phyloP scores from a whole-genome alignment of 2,329 filamentous ascomycete genomes.

The Chlorencoelia australis region DNA sequence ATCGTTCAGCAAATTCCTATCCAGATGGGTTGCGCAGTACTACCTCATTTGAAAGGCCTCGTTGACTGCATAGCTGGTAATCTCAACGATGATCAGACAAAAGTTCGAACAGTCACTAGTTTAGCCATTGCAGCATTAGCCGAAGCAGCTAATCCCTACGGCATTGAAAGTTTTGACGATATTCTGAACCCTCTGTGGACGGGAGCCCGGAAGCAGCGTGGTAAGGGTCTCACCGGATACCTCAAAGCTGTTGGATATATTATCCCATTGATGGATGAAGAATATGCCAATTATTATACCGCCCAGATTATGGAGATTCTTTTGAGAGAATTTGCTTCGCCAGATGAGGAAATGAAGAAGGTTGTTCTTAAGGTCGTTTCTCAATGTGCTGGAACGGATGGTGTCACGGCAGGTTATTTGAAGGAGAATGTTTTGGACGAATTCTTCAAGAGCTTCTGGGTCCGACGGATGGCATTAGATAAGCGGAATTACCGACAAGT shows the following conservation, averaged over 20 bases:
- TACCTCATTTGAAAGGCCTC: constrained; percentile 89
- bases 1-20: constrained; percentile 99
- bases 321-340: constrained; percentile 88
- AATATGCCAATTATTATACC: constrained; percentile 98
- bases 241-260: constrained; percentile 97
- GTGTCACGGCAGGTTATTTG: constrained; percentile 87
- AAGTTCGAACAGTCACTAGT: constrained; percentile 92
- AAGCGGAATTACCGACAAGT: constrained; percentile 97
- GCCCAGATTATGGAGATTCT: constrained; percentile 98
- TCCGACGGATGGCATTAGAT: constrained; percentile 90
- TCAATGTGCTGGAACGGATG: constrained; percentile 87
- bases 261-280: constrained; percentile 98
- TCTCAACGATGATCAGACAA: constrained; percentile 94
- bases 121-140: constrained; percentile 90
- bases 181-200: constrained; percentile 97
- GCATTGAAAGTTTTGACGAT: constrained; percentile 97
- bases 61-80: constrained; percentile 96
- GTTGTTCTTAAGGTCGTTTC: constrained; percentile 96
- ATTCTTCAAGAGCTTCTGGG: constrained; percentile 99
- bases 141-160: constrained; percentile 93
- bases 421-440: constrained; percentile 92
- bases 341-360: constrained; percentile 99
- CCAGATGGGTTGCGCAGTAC: constrained; percentile 92
- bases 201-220: constrained; percentile 83
- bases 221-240: constrained; percentile 91